A percentile compares a stretch with the other conserved stretches of the same genome.
phyloP scores from a whole-genome alignment of 176 grass and related monocot species.

The Musa troglodytarum region DNA sequence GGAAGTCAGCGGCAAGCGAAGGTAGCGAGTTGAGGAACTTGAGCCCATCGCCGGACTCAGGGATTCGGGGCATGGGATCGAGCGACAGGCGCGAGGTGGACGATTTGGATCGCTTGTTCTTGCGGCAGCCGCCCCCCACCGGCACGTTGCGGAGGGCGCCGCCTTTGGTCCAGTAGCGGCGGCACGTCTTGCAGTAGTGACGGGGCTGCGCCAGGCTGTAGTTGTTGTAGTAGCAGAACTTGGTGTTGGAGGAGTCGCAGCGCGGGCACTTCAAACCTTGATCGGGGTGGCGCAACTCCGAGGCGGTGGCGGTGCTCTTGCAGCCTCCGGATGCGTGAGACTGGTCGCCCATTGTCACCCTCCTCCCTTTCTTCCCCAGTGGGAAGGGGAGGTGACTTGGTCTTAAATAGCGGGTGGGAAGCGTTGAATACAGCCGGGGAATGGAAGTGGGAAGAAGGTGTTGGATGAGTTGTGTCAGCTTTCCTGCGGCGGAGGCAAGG shows the following conservation, averaged over 20 bases:
- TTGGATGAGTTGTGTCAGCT: slow-evolving; percentile 53
- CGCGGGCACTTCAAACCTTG: slow-evolving; percentile 71
- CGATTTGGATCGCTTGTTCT: slow-evolving; percentile 82
- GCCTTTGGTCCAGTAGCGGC: slow-evolving; percentile 94
- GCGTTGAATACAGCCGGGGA: not conserved
- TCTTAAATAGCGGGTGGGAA: not conserved
- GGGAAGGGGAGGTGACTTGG: not conserved
- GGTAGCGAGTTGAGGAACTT: slow-evolving; percentile 16
- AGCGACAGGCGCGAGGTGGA: slow-evolving; percentile 27
- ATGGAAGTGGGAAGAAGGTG: not conserved
- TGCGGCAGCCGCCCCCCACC: slow-evolving; percentile 82
- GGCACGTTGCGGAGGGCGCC: slow-evolving; percentile 93
- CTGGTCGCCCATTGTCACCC: not conserved
- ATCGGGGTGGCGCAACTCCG: slow-evolving; percentile 30
- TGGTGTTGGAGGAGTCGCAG: slow-evolving; percentile 91
- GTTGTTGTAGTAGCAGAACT: slow-evolving; percentile 99
- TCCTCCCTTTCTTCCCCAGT: not conserved
- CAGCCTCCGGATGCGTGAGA: slow-evolving; percentile 1
- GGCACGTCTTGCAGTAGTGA: slow-evolving; percentile 93
- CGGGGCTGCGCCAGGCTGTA: slow-evolving; percentile 87
- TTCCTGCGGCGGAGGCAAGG: slow-evolving; percentile 71
- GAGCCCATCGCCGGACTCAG: slow-evolving; percentile 20
- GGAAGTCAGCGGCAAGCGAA: slow-evolving; percentile 25
- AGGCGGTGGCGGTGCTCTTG: slow-evolving; percentile 6
- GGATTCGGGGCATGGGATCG: slow-evolving; percentile 2